Conservation (phyloP, 176 grass and related monocot genomes). For the Saccharum spontaneum region DNA sequence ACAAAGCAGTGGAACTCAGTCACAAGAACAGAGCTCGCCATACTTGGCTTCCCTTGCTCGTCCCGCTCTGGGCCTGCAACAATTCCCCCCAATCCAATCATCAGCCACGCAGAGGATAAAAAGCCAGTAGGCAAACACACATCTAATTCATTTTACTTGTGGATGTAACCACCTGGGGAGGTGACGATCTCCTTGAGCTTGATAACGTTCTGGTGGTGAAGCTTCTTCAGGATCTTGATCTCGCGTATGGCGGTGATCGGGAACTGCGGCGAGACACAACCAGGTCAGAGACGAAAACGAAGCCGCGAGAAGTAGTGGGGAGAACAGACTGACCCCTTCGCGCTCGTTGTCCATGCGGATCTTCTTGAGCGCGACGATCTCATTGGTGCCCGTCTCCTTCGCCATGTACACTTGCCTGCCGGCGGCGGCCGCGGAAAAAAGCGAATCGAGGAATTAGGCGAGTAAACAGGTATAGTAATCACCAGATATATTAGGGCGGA, state of each 20-base stretch:
- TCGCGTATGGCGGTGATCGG: conserved; percentile 88
- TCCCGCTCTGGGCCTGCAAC: conserved; percentile 78
- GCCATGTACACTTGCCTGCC: conserved; percentile 92
- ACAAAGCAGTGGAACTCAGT: conserved; percentile 9
- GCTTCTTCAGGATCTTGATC: conserved; percentile 96
- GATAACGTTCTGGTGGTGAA: conserved; percentile 90
- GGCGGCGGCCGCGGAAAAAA: not conserved
- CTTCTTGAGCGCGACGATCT: conserved; percentile 95
- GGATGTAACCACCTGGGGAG: conserved; percentile 53
- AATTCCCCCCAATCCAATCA: conserved; percentile 5
- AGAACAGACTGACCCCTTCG: conserved; percentile 45
- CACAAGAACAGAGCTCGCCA: conserved; percentile 1
- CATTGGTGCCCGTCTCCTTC: conserved; percentile 71
- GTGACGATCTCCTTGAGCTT: conserved; percentile 96
- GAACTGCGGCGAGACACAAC: conserved; percentile 55
- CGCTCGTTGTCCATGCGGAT: conserved; percentile 97
- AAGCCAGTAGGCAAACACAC: no score
- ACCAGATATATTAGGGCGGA: not conserved
- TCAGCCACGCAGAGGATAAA: not conserved
- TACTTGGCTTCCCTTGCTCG: conserved; percentile 93
- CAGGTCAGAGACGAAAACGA: not conserved
- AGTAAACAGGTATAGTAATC: not conserved
- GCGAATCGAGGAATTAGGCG: conserved; percentile 3
- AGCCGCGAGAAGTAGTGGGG: not conserved
- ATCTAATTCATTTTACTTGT: not conserved